Evolutionary conservation across 352 stramenopile genomes (phyloP).

Genomic region (Globisporangium sylvaticum): DNA sequence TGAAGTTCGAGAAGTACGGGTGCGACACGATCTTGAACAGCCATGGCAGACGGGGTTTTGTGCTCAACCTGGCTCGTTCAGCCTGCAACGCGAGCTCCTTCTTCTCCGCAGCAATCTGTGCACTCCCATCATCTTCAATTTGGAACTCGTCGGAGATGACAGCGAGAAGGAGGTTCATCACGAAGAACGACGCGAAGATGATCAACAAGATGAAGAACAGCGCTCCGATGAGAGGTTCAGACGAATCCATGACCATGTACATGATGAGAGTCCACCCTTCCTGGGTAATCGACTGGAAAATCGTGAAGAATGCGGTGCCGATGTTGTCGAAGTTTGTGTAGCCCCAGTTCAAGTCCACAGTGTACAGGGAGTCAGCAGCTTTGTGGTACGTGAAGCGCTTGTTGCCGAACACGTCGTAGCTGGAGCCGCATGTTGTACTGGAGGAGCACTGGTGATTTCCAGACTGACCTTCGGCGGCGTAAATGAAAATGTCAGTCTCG

Average conservation of each 20-base stretch:
- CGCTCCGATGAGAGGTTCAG: slow-evolving; percentile 47
- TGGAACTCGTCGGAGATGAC: slow-evolving; percentile 91
- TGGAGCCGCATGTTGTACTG: slow-evolving; percentile 47
- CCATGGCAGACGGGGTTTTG: slow-evolving; percentile 27
- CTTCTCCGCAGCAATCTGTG: slow-evolving; percentile 27
- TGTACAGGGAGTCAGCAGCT: slow-evolving; percentile 58
- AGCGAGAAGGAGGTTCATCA: slow-evolving; percentile 92
- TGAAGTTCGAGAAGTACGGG: slow-evolving; percentile 47
- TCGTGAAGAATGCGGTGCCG: slow-evolving; percentile 84
- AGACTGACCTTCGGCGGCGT: slow-evolving; percentile 31
- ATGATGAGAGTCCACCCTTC: slow-evolving; percentile 93
- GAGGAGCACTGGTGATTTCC: slow-evolving; percentile 51
- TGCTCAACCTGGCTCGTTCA: slow-evolving; percentile 27
- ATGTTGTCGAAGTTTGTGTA: slow-evolving; percentile 95
- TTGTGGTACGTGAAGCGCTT: slow-evolving; percentile 43
- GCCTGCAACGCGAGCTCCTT: slow-evolving; percentile 27
- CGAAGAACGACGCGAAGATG: slow-evolving; percentile 90
- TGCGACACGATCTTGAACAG: slow-evolving; percentile 63
- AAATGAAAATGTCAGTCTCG: slow-evolving; percentile 68
- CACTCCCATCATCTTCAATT: slow-evolving; percentile 44
- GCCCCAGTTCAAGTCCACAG: slow-evolving; percentile 72
- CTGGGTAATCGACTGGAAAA: slow-evolving; percentile 92
- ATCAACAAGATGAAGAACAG: slow-evolving; percentile 90
- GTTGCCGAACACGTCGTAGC: slow-evolving; percentile 73
- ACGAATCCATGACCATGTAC: slow-evolving; percentile 82